Base-by-base conservation (phyloP, 345 rosid species). In the Gossypium longicalyx region DNA sequence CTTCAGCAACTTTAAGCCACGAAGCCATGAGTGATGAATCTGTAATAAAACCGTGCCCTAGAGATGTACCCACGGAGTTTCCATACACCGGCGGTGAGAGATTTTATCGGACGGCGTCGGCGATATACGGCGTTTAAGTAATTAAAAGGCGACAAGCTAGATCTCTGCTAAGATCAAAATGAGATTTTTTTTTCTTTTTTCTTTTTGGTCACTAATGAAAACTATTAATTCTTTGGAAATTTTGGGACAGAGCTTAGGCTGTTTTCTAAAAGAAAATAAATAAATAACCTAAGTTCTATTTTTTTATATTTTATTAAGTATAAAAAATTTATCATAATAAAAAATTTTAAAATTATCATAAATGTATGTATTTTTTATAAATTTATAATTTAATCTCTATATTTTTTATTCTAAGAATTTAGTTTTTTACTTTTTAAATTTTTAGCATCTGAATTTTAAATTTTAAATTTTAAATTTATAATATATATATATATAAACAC, bases 1-100 rank as follows among this genome's bases (percentile, higher is more conserved):
- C 99, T 95, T 95, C 99, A 20, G 99, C 99, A 59, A 90, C 98
- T 84, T 93, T 95, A 65, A 95, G 94, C 99, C 99, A 95, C 79
- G 92, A 88, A 78, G 97, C 93, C 99, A 95, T 95, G 76, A 78
- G 64, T 74, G 69, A 52, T 34, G 76, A 70, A 15, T 73, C 68
- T 44, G 64, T 66, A 65, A 71, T 47, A 76, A 65, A 62, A 74
- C 43, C 19, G 74, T 75, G 77, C 79, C 80, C 83, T 85, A 82
- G 67, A 77, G 73, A 59, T 57, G 62, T 78, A 81, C 66, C 77
- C 49, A 67, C 38, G 70, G 74, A 79, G 81, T 80, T 83, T 77
- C 88, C 88, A 85, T 83, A 77, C 81, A 84, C 77, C 76, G 58
- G 66, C 76, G 58, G 69, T 53, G 72, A 70, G 41, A n/a, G 54